Evolutionary conservation across 345 rosid species (phyloP), one percentile per base, ranked within the genome.

Genomic region (Populus deltoides): DNA sequence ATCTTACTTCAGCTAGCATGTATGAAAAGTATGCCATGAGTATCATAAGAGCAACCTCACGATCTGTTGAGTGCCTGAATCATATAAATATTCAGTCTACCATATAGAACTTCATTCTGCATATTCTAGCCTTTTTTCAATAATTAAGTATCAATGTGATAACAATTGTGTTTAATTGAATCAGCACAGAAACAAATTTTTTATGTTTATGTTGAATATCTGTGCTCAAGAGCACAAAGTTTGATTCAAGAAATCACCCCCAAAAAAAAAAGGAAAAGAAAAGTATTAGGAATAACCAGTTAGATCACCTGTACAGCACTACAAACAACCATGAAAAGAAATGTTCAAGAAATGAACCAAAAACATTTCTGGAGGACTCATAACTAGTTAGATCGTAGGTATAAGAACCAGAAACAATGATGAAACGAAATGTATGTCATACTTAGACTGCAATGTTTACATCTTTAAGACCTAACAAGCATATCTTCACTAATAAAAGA

Each of bases 11-110:
- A 55, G 83, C 83, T 63, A 81, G 71, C 57, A 81, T 81, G 38
- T 81, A 81, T 16, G 83, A 81, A 71, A 81, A 80, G 80, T 81
- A 81, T 24, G 83, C 80, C 83, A 81, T 76, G 43, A 81, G 83
- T 53, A 81, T 55, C 83, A 81, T 81, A 7, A 81, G 83, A 39
- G 83, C 80, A 76, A 81, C 75, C 43, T 81, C 83, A 36, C 83
- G 83, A 81, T 81, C 82, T 18, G 82, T 80, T 45, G 78, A 74
- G 57, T 80, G 82, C 80, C 80, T 76, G 70, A 41, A 59, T 39
- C 74, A 43, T 20, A 45, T 67, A 25, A 66, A 43, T 39, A 69
- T 15, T n/a, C 8, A 61, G 70, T 74, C 47, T 49, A 27, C 33
- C 68, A 70, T 43, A 29, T 7, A 33, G 10, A 41, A 61, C 29